phyloP scores from a whole-genome alignment of 1,284 basidiomycete genomes.

The Cutaneotrichosporon dermatis region DNA sequence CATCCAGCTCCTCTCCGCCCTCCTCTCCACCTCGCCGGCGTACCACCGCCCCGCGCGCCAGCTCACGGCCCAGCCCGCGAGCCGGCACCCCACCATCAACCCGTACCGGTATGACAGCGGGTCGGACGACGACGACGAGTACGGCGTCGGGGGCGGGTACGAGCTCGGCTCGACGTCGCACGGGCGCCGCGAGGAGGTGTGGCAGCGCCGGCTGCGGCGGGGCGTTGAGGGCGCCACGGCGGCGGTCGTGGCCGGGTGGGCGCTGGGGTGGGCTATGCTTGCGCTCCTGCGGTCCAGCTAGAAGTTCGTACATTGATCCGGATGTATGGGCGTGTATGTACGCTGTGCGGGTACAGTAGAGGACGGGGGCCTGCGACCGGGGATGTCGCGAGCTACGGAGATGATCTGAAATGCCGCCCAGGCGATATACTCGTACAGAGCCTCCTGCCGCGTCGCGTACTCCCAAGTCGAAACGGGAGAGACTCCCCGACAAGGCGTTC shows the following conservation, averaged over 20 bases:
- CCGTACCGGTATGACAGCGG: conserved; percentile 11
- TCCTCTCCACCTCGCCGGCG: conserved; percentile 7
- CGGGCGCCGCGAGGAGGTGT: conserved; percentile 24
- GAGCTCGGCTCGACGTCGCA: conserved; percentile 10
- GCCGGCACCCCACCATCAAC: conserved; percentile 20
- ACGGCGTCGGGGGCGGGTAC: conserved; percentile 20
- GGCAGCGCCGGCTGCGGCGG: conserved; percentile 27
- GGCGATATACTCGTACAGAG: too few species aligned
- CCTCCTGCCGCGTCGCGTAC: too few species aligned
- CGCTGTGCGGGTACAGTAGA: too few species aligned
- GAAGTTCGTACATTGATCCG: too few species aligned
- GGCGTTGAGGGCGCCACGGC: conserved; percentile 24
- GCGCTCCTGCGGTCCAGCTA: conserved; percentile 31
- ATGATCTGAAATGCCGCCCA: too few species aligned
- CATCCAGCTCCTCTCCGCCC: conserved; percentile 33
- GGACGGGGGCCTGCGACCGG: too few species aligned
- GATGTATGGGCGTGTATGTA: too few species aligned
- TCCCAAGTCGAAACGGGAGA: too few species aligned
- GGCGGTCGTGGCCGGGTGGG: conserved; percentile 23
- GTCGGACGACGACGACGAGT: conserved; percentile 33
- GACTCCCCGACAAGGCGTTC: too few species aligned
- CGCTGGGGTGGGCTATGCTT: conserved; percentile 32
- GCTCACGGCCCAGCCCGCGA: conserved; percentile 3
- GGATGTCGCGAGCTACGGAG: too few species aligned
- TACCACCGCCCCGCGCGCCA: conserved; percentile 1